Evolutionary conservation across 1,284 basidiomycete genomes (phyloP).

Genomic region (Boletus austroedulis): DNA sequence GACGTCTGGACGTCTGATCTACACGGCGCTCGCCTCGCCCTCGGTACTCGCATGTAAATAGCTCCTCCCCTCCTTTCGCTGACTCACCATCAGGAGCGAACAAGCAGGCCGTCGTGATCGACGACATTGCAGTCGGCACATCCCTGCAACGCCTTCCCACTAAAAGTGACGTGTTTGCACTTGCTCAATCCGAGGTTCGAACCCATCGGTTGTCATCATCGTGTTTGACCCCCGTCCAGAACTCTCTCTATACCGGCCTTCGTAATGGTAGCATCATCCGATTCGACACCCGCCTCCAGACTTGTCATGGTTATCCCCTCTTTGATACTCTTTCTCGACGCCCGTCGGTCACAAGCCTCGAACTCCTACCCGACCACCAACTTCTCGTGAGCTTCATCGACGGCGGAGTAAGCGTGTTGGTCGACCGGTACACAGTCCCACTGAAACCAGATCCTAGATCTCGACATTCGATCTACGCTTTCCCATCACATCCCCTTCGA

Average conservation of each 20-base stretch:
- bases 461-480: constrained; percentile 64
- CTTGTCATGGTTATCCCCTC: constrained; percentile 39
- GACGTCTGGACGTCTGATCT: constrained; percentile 61
- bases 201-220: not conserved
- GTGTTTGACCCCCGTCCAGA: constrained; percentile 37
- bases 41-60: constrained; percentile 42
- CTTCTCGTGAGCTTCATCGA: constrained; percentile 58
- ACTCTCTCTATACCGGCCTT: constrained; percentile 57
- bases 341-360: constrained; percentile 51
- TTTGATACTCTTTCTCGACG: constrained; percentile 38
- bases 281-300: constrained; percentile 55
- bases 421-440: not conserved
- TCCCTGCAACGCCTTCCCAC: constrained; percentile 44
- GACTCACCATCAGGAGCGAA: constrained; percentile 44
- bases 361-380: constrained; percentile 47
- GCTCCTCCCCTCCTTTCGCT: not conserved
- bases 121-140: constrained; percentile 44
- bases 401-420: constrained; percentile 49
- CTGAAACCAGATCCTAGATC: constrained; percentile 43
- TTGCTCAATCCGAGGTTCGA: constrained; percentile 50
- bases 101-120: constrained; percentile 48
- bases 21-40: constrained; percentile 44
- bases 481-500: constrained; percentile 42
- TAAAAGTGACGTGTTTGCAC: constrained; percentile 59
- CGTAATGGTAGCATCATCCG: constrained; percentile 57